Evolutionary conservation across 179 eudicot species (phyloP), one percentile per base, ranked within the genome.

Genomic region (Beta lomatogona): DNA sequence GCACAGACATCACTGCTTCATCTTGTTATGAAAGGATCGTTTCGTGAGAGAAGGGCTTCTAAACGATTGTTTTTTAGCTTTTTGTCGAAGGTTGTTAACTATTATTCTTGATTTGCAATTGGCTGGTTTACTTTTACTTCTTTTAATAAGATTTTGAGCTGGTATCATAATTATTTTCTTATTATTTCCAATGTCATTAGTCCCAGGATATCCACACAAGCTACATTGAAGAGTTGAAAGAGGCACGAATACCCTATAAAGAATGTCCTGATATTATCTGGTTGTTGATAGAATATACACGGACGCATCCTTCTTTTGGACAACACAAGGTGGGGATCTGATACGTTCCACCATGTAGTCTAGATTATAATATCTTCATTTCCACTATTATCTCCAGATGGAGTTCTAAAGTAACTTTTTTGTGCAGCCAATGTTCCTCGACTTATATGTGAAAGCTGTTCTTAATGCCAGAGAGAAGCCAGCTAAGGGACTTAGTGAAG

Each of bases 381-480:
- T 19, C 57, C 25, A 31, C 45, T 76, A 69, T 71, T 73, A 11
- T 64, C 28, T 57, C 46, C 7, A 22, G 46, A 44, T 41, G 8
- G 63, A 21, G 55, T 71, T 31, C 46, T 70, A 21, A 80, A 63
- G 9, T 81, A 64, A 19, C 44, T 45, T 78, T 72, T 45, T 58
- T 86, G 58, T 85, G 83, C 98, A 97, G 99, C 84, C 91, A 77
- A 77, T 81, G 31, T 92, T 93, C 84, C 95, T 97, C 76, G 98
- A 97, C 77, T 75, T 94, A 81, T 97, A 91, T 82, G 92, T 93
- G 77, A 93, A 85, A 86, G 84, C 90, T 67, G 92, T 97, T 86
- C 87, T 97, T 70, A 94, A 88, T 83, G 86, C 97, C 64, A 92
- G 84, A 84, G 98, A 94, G 81, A 94, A 92, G 78, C 99, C 97